Evolutionary conservation across 2,329 filamentous ascomycete species (phyloP).

Genomic region (Stagonosporopsis cucurbitacearum): DNA sequence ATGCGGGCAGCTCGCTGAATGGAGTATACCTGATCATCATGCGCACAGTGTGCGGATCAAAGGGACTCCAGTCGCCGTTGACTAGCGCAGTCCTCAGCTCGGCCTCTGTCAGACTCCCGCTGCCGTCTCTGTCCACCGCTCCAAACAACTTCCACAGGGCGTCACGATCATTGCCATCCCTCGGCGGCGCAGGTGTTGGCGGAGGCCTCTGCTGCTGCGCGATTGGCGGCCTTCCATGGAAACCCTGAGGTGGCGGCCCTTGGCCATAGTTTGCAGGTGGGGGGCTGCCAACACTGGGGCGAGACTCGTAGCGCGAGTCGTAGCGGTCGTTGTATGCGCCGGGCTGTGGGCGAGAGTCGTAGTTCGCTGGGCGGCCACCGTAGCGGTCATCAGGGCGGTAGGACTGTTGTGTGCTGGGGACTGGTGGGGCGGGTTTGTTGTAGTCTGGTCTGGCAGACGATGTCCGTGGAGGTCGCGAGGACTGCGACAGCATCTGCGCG

Average conservation of each 20-base stretch:
- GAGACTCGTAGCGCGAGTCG: conserved; percentile 32
- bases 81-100: conserved; percentile 91
- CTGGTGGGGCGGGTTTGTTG: conserved; percentile 53
- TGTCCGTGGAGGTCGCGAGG: conserved; percentile 42
- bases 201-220: conserved; percentile 51
- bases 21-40: conserved; percentile 81
- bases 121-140: conserved; percentile 86
- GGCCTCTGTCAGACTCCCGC: conserved; percentile 80
- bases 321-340: conserved; percentile 49
- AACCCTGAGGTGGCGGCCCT: conserved; percentile 65
- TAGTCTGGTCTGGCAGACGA: conserved; percentile 48
- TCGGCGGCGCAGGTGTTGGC: conserved; percentile 57
- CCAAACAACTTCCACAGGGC: conserved; percentile 83
- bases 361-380: conserved; percentile 33
- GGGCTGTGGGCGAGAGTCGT: conserved; percentile 45
- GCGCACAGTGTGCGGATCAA: conserved; percentile 90
- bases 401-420: conserved; percentile 39
- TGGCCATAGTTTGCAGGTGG: conserved; percentile 59
- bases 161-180: conserved; percentile 70
- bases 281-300: conserved; percentile 52
- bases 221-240: conserved; percentile 68
- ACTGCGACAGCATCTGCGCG: conserved; percentile 50
- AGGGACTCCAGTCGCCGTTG: conserved; percentile 94
- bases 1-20: neutral
- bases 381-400: conserved; percentile 49